Base-by-base conservation (phyloP, 768 basidiomycete species). In the Fibroporia radiculosa region DNA sequence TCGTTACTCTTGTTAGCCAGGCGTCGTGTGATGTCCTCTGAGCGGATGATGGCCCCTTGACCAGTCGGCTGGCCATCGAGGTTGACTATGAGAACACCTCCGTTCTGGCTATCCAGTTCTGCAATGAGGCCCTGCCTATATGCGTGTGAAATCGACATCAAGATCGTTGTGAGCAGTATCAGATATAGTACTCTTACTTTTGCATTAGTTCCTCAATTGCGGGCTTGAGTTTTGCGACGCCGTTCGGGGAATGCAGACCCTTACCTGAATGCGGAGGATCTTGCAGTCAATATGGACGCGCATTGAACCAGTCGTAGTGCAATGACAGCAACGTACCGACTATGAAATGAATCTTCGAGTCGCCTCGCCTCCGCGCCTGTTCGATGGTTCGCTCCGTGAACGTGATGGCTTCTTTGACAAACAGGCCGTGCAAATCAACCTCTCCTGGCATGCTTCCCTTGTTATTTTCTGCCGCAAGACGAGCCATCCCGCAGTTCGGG, bases 351-450 rank as follows among this genome's bases (percentile, higher is more conserved):
- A 97, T 59, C 55, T 88, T 75, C 4, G 67, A 52, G 46, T 83
- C 74, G 2, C 85, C 86, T 25, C 72, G 64, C 24, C 59, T 63
- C 44, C 80, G 82, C 12, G 87, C 90, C 26, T 75, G 66, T 56
- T 77, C 66, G 22, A 96, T 74, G 11, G 84, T 82, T 19, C 61
- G 55, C 51, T 97, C 93, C 1, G 78, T 81, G 42, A 73, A 74
- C 33, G 74, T 68, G 38, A 95, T 78, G 18, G 93, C 90, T 65
- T 98, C 95, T 58, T 90, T 91, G 49, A 95, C 93, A 62, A 89
- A 95, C 3, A 98, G 67, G 1, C 91, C 93, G 57, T 97, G 93
- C 19, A 97, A 66, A 62, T 97, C 89, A 35, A 96, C 67, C 61
- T 92, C 86, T 1, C 83, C 86, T 0, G 73, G 73, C 47, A 74